These are phyloP conservation scores for Xylogone sp. DNA, from an alignment of 2,329 filamentous ascomycete genomes.

Conservation along the genomic window DNA sequence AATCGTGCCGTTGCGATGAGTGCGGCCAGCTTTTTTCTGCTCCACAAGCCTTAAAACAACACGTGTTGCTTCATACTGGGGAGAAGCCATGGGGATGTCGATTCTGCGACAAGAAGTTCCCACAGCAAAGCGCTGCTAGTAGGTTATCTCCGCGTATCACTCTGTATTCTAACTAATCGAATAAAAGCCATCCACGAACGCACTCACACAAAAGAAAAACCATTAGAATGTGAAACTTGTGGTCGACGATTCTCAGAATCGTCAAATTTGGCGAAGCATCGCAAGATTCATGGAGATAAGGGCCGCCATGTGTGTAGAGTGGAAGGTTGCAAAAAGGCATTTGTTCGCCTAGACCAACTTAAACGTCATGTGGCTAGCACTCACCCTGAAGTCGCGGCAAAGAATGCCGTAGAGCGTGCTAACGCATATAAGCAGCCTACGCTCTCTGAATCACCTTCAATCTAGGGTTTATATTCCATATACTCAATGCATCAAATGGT, in stretches of 20 bases:
- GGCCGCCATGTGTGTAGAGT: slow-evolving; percentile 46
- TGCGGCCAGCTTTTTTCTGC: slow-evolving; percentile 60
- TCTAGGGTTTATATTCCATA: background rate
- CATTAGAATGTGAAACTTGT: slow-evolving; percentile 55
- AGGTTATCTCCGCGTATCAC: slow-evolving; percentile 17
- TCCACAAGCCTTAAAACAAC: slow-evolving; percentile 64
- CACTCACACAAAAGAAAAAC: slow-evolving; percentile 63
- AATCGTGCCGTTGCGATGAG: slow-evolving; percentile 52
- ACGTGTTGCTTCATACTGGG: slow-evolving; percentile 63
- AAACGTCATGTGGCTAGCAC: slow-evolving; percentile 45
- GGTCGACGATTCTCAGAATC: slow-evolving; percentile 59
- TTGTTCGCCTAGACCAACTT: slow-evolving; percentile 58
- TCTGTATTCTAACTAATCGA: slow-evolving; percentile 1
- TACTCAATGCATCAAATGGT: background rate
- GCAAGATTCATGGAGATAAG: slow-evolving; percentile 54
- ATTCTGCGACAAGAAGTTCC: slow-evolving; percentile 54
- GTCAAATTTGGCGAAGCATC: slow-evolving; percentile 63
- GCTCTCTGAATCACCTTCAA: background rate
- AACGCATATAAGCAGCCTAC: background rate
- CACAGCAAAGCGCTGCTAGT: slow-evolving; percentile 66
- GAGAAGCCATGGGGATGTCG: slow-evolving; percentile 59
- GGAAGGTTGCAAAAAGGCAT: slow-evolving; percentile 50
- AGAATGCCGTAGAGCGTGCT: background rate
- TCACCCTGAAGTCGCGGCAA: slow-evolving; percentile 10
- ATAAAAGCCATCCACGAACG: slow-evolving; percentile 62